Conservation (phyloP, 2,329 filamentous ascomycete species). For the Arthroderma sp. region DNA sequence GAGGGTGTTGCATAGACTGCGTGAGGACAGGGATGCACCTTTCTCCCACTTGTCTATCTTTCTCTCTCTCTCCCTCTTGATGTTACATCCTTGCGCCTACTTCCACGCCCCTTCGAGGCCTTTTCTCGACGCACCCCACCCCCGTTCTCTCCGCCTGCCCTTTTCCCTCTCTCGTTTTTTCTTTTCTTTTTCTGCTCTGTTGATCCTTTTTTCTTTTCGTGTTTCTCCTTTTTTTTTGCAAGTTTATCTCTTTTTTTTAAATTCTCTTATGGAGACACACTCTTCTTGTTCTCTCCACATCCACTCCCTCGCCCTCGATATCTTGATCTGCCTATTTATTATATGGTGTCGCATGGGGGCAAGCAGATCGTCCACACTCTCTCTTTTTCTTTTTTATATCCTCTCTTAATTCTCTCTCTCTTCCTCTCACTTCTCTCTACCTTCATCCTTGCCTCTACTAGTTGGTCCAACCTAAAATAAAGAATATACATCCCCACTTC, state of each 20-base stretch:
- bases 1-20: constrained; percentile 2
- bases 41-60: not conserved
- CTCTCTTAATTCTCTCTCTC: not conserved
- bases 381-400: constrained; percentile 2
- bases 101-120: not conserved
- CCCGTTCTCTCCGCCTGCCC: not conserved
- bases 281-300: not conserved
- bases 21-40: constrained; percentile 3
- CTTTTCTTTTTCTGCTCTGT: constrained; percentile 8
- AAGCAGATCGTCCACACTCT: not conserved
- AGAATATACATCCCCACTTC: no score
- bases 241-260: not conserved
- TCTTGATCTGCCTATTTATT: not conserved
- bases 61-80: not conserved
- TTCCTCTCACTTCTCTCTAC: not conserved
- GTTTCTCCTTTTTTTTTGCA: constrained; percentile 6
- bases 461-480: no score
- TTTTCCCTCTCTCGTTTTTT: constrained; percentile 5
- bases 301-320: not conserved
- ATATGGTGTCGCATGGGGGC: no score
- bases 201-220: constrained; percentile 11
- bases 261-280: not conserved
- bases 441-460: not conserved
- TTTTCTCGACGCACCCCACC: not conserved
- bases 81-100: constrained; percentile 8